Percentiles rank a stretch among this genome's conserved stretches.
These are phyloP conservation scores for Dactylella cylindrospora DNA, from an alignment of 2,329 filamentous ascomycete genomes.

Conservation along the genomic window DNA sequence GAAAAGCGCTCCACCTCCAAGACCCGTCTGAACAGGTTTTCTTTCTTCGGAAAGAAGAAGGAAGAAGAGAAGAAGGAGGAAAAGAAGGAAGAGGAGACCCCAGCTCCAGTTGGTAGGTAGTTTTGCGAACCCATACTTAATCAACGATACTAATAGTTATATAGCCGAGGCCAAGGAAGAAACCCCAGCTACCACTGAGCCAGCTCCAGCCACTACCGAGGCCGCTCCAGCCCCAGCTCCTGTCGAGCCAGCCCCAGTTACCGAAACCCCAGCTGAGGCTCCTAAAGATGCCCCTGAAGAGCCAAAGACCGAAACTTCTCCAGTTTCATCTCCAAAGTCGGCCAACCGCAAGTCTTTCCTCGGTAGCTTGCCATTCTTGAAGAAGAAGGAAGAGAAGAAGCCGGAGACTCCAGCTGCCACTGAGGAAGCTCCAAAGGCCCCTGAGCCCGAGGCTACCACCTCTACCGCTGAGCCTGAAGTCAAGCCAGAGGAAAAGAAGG, in stretches of 20 bases:
- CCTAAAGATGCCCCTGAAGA: slow-evolving; percentile 44
- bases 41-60: slow-evolving; percentile 65
- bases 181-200: slow-evolving; percentile 47
- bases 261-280: slow-evolving; percentile 37
- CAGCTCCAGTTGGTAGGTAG: slow-evolving; percentile 45
- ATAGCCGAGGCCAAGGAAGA: slow-evolving; percentile 49
- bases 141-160: slow-evolving; percentile 5
- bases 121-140: neutral
- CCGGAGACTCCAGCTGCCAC: slow-evolving; percentile 21
- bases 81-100: slow-evolving; percentile 51
- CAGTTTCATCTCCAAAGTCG: slow-evolving; percentile 30
- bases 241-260: slow-evolving; percentile 6
- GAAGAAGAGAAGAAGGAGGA: slow-evolving; percentile 64
- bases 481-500: slow-evolving; percentile 26
- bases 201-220: slow-evolving; percentile 49
- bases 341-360: slow-evolving; percentile 40
- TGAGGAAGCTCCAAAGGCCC: slow-evolving; percentile 17
- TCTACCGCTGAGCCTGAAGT: slow-evolving; percentile 14
- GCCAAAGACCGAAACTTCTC: slow-evolving; percentile 32
- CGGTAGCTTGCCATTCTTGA: slow-evolving; percentile 19
- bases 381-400: slow-evolving; percentile 28
- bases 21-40: slow-evolving; percentile 63
- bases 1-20: slow-evolving; percentile 64
- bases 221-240: slow-evolving; percentile 48
- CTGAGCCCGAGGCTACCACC: neutral